Base-by-base conservation (phyloP, 805 yeast species). In the Pichia exigua region DNA sequence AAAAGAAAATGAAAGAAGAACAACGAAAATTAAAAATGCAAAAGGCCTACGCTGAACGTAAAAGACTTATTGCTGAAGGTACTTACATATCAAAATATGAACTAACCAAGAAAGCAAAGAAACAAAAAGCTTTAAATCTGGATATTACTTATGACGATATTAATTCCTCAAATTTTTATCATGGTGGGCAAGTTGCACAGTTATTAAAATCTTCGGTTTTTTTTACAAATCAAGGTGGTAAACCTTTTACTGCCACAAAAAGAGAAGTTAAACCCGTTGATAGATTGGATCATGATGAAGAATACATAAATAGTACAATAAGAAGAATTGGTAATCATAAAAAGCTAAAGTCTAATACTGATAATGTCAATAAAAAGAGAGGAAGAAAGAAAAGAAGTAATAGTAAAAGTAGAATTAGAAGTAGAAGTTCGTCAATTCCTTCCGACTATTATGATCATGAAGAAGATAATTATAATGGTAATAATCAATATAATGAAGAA, bases 141-240 rank as follows among this genome's bases (percentile, higher is more conserved):
- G 42, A 22, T 27, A 46, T 28, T 15, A 26, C 30, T 17, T 47
- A 40, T 28, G 42, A 46, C 17, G 35, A 38, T 32, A 39, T 46
- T 11, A 47, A 47, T 21, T 35, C 38, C 2, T 42, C 48, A 7
- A 30, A 32, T 0, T 62, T 61, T 49, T 63, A 59, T 45, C 26
- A 44, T 7, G 66, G 66, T 17, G 47, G 53, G 15, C 47, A 51
- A 42, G 28, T 59, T 24, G 59, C 61, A 1, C 53, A 42, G 42
- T 51, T 65, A 15, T 46, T 61, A 18, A 60, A 59, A 26, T 67
- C 67, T 3, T 56, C 68, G 7, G 48, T 51, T 27, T 57, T 54
- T 50, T 64, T 66, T 42, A 57, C 63, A 2, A 57, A 53, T 43
- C 52, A 57, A 11, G 67, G 64, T 6, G 56, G 54, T 15, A 56